Percentiles rank a stretch among this genome's conserved stretches.
Evolutionary conservation across 179 eudicot species (phyloP).

Genomic region (Nepenthes alata): DNA sequence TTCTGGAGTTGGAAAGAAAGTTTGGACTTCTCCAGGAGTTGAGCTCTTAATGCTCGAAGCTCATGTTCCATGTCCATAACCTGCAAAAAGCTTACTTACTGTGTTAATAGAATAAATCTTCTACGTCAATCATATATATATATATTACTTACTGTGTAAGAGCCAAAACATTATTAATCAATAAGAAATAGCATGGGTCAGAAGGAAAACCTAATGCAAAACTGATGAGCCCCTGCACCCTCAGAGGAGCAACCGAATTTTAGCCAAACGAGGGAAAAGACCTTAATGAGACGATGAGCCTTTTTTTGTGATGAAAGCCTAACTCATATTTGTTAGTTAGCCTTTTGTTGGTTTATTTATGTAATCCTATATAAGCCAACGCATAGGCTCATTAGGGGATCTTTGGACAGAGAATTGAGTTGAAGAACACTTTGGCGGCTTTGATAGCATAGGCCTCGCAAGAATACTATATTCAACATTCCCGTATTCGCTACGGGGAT

Average conservation of each 20-base stretch:
- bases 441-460: not conserved
- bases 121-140: not conserved
- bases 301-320: too few species aligned
- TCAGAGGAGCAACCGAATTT: too few species aligned
- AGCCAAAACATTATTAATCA: not conserved
- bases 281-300: too few species aligned
- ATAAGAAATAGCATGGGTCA: not conserved
- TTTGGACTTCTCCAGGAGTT: conserved; percentile 80
- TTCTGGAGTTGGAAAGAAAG: conserved; percentile 77
- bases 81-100: conserved; percentile 22
- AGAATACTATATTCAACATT: not conserved
- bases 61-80: conserved; percentile 99
- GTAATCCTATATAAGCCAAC: too few species aligned
- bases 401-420: not conserved
- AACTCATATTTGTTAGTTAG: too few species aligned
- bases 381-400: not conserved
- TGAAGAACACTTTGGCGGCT: not conserved
- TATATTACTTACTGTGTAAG: not conserved
- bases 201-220: not conserved
- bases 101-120: not conserved
- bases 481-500: too few species aligned
- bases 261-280: too few species aligned
- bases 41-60: conserved; percentile 80
- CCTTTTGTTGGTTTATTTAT: too few species aligned
- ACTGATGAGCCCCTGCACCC: not conserved